These are phyloP conservation scores for Lagenaria siceraria DNA, from an alignment of 306 rosid species.

Conservation along the genomic window DNA sequence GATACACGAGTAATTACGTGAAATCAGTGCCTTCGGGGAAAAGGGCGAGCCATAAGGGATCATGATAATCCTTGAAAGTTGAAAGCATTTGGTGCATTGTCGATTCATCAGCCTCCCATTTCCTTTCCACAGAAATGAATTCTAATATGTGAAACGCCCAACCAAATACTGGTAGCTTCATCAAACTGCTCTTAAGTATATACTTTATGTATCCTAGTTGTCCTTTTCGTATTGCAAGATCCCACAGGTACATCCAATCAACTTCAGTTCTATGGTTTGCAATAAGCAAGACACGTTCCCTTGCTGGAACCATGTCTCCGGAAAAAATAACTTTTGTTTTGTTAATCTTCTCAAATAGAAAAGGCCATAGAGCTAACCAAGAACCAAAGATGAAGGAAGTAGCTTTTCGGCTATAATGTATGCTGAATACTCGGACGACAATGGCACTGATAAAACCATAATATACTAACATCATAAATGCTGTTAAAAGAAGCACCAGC, in stretches of 20 bases:
- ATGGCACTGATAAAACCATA: conserved; percentile 39
- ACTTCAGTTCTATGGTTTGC: conserved; percentile 94
- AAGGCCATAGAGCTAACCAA: conserved; percentile 91
- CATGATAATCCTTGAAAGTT: conserved; percentile 45
- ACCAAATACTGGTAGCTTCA: conserved; percentile 84
- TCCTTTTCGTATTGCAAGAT: conserved; percentile 77
- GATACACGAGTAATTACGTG: conserved; percentile 30
- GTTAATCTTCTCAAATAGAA: conserved; percentile 71
- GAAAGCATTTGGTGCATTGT: conserved; percentile 44
- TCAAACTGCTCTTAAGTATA: conserved; percentile 77
- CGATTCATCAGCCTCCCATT: conserved; percentile 78
- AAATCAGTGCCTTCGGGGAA: conserved; percentile 98
- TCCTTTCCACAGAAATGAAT: conserved; percentile 84
- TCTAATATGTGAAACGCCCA: conserved; percentile 94
- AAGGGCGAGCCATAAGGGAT: conserved; percentile 75
- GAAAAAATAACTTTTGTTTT: conserved; percentile 67
- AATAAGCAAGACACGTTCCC: conserved; percentile 72
- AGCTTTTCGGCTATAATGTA: conserved; percentile 52
- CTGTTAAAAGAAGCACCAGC: conserved; percentile 71
- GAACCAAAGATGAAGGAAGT: conserved; percentile 49
- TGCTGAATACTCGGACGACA: conserved; percentile 39
- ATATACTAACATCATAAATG: conserved; percentile 56
- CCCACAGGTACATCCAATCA: conserved; percentile 99
- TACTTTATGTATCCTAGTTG: conserved; percentile 68
- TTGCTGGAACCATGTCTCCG: conserved; percentile 58